Evolutionary conservation across 169 alveolate genomes (phyloP).

Genomic region (Plasmodium coatneyi): DNA sequence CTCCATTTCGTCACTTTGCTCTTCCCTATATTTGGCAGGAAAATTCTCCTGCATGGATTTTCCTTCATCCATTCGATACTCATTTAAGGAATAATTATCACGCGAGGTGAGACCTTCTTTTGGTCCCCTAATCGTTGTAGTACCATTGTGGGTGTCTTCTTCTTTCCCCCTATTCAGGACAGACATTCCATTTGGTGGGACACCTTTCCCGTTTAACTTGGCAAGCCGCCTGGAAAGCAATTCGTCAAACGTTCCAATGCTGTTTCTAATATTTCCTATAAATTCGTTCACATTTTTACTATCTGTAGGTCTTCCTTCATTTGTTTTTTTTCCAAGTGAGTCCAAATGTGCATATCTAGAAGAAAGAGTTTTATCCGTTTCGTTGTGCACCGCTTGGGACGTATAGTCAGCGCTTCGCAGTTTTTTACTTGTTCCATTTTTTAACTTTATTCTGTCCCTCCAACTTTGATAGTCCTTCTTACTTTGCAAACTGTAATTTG

Average conservation of each 20-base stretch:
- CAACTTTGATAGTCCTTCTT: slow-evolving; percentile 18
- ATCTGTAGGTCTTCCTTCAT: slow-evolving; percentile 2
- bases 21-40: neutral
- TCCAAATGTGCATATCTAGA: neutral
- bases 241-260: neutral
- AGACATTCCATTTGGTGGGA: neutral
- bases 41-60: neutral
- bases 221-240: neutral
- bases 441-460: slow-evolving; percentile 3
- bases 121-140: neutral
- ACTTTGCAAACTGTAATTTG: slow-evolving; percentile 20
- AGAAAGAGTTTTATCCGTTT: neutral
- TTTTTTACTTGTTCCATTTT: slow-evolving; percentile 5
- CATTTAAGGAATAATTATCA: neutral
- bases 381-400: neutral
- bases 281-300: slow-evolving; percentile 8
- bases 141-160: neutral
- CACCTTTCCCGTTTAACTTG: neutral
- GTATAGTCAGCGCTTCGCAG: neutral
- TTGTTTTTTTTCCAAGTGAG: neutral
- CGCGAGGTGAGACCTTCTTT: neutral
- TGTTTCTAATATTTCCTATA: neutral
- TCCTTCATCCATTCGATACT: neutral
- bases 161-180: neutral
- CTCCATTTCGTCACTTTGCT: neutral